phyloP scores from a whole-genome alignment of 1,284 basidiomycete genomes.

The Ceratorhiza oryzae-sativae region DNA sequence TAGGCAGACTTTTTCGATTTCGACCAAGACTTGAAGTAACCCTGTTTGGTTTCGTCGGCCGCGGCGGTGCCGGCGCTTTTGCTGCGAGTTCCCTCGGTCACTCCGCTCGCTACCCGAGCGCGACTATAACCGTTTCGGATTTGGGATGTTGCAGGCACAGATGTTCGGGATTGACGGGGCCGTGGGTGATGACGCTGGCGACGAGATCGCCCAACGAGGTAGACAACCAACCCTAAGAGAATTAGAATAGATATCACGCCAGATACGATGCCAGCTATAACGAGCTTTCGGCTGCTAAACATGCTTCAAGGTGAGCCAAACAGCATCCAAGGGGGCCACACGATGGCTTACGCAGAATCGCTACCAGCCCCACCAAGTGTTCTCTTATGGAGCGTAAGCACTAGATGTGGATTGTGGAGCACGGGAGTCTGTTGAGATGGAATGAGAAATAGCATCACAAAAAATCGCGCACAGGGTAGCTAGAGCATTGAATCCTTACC shows the following conservation, averaged over 20 bases:
- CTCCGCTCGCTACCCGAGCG: not conserved
- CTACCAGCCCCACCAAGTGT: not conserved
- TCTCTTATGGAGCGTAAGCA: not conserved
- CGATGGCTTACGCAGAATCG: not conserved
- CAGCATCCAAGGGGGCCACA: not conserved
- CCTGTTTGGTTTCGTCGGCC: not conserved
- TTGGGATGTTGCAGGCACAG: slow-evolving; percentile 9
- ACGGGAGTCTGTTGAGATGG: not conserved
- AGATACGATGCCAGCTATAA: slow-evolving; percentile 24
- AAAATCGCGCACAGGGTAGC: not conserved
- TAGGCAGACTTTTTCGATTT: slow-evolving; percentile 9
- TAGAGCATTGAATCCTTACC: not conserved
- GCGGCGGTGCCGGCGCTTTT: not conserved
- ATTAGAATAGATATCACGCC: slow-evolving; percentile 1
- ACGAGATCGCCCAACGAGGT: slow-evolving; percentile 1
- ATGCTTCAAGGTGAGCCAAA: not conserved
- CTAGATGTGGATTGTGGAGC: not conserved
- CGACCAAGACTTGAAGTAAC: slow-evolving; percentile 25
- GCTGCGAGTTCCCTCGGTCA: not conserved
- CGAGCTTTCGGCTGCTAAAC: slow-evolving; percentile 7
- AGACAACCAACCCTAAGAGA: slow-evolving; percentile 2
- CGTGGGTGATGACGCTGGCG: not conserved
- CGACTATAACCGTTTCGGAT: slow-evolving; percentile 33
- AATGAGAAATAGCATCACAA: not conserved
- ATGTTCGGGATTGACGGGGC: not conserved